phyloP scores from a whole-genome alignment of 176 grass and related monocot species.

The Hordeum vulgare region DNA sequence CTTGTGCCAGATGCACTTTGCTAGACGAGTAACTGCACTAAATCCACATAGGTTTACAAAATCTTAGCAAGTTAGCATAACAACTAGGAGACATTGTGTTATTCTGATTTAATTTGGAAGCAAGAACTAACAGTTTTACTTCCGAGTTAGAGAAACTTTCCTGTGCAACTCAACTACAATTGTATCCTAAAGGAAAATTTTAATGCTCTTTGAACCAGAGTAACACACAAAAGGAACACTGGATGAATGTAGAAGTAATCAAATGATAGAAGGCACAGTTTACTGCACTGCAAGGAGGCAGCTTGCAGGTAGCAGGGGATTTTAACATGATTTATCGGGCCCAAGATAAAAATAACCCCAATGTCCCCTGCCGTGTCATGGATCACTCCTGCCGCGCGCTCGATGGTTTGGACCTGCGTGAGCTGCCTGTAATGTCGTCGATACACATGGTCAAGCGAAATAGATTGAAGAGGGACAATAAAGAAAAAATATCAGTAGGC shows the following conservation, averaged over 20 bases:
- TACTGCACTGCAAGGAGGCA: neutral
- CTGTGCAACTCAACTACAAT: neutral
- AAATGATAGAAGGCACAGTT: neutral
- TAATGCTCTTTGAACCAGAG: neutral
- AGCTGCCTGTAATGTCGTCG: too few species aligned
- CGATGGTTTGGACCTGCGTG: too few species aligned
- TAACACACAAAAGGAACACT: neutral
- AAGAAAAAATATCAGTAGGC: too few species aligned
- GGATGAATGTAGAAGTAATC: neutral
- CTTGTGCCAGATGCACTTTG: neutral
- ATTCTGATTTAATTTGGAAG: neutral
- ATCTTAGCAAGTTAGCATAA: neutral
- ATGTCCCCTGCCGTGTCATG: too few species aligned
- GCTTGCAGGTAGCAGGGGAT: too few species aligned
- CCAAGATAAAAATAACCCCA: too few species aligned
- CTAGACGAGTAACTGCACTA: neutral
- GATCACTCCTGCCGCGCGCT: too few species aligned
- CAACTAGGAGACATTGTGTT: neutral
- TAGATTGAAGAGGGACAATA: too few species aligned
- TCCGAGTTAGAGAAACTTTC: neutral
- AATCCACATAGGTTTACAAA: neutral
- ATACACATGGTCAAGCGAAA: too few species aligned
- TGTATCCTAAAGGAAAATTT: neutral
- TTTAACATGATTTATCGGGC: too few species aligned
- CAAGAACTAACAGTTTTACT: neutral